A percentile compares a stretch with the other conserved stretches of the same genome.
phyloP scores from a whole-genome alignment of 192 early-diverging fungal genomes.

The Dimargaris verticillata region DNA sequence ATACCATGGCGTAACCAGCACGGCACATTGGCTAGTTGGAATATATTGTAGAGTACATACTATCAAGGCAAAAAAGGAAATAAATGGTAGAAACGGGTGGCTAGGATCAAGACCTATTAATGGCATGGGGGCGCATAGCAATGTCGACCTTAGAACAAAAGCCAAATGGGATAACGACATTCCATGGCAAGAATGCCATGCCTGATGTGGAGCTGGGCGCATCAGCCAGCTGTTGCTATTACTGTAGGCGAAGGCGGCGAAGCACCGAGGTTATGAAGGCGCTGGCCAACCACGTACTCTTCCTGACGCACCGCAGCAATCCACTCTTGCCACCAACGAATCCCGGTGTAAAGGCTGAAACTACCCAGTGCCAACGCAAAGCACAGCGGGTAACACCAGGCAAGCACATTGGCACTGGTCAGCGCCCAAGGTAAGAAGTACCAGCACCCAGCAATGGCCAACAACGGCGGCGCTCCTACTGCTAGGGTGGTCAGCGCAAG shows the following conservation, averaged over 20 bases:
- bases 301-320: slow-evolving; percentile 63
- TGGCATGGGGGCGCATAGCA: too few species aligned
- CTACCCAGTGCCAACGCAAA: slow-evolving; percentile 12
- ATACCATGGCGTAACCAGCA: too few species aligned
- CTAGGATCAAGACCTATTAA: too few species aligned
- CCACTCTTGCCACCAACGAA: slow-evolving; percentile 44
- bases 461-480: slow-evolving; percentile 17
- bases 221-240: background rate
- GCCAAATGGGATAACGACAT: too few species aligned
- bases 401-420: slow-evolving; percentile 15
- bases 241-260: background rate
- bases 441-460: slow-evolving; percentile 3
- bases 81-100: too few species aligned
- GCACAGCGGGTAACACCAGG: slow-evolving; percentile 14
- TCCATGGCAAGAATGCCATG: too few species aligned
- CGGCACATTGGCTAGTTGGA: too few species aligned
- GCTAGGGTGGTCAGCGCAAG: slow-evolving; percentile 12
- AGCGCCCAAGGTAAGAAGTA: background rate
- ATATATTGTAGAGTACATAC: too few species aligned
- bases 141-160: too few species aligned
- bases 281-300: slow-evolving; percentile 66
- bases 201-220: too few species aligned
- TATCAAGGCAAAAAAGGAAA: too few species aligned
- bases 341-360: slow-evolving; percentile 15
- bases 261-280: slow-evolving; percentile 61